Base-by-base conservation (phyloP, 139 green algal genomes). In the Monoraphidium neglectum region DNA sequence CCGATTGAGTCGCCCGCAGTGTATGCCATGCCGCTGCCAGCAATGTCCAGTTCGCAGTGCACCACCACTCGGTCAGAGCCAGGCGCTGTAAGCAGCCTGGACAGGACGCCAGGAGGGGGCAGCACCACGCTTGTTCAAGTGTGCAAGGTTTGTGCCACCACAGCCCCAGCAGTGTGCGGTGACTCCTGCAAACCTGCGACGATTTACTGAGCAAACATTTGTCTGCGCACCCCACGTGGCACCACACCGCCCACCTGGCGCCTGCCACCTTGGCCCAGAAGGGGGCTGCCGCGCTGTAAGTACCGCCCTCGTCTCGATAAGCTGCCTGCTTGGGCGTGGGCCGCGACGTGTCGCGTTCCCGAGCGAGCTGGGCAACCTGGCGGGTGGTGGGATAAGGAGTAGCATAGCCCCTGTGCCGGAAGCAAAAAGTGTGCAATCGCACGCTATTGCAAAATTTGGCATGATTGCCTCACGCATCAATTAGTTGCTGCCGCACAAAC, bases 1-100 rank as follows among this genome's bases (percentile, higher is more conserved):
- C 92, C 96, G 0, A 99, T 71, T 12, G 91, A 88, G 82, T 98
- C 95, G 15, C 95, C 95, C 0, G 94, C 87, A 21, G 81, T 63
- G 40, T 92, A 97, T 13, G 23, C 46, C 62, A 97, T 90, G 75
- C 89, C 87, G 61, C 81, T 93, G 60, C 74, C 85, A 0, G 51
- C 28, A 0, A 98, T 35, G 70, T 95, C 90, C 0, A 99, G 53
- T 81, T 95, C 89, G 60, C 97, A 23, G 77, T 98, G 93, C 49
- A 98, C 76, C 59, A 99, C 94, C 64, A 79, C 79, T 43, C 90
- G 80, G 70, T 96, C 92, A 53, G 79, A 91, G 78, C 83, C 90
- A 23, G 59, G 69, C 16, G 87, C 87, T 8, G 87, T 92, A 83
- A 89, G 67, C 36, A 74, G 69, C 65, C 84, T 89, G 53, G 33